Base-by-base conservation (phyloP, 2,329 filamentous ascomycete species). In the Aspergillus udagawae region DNA sequence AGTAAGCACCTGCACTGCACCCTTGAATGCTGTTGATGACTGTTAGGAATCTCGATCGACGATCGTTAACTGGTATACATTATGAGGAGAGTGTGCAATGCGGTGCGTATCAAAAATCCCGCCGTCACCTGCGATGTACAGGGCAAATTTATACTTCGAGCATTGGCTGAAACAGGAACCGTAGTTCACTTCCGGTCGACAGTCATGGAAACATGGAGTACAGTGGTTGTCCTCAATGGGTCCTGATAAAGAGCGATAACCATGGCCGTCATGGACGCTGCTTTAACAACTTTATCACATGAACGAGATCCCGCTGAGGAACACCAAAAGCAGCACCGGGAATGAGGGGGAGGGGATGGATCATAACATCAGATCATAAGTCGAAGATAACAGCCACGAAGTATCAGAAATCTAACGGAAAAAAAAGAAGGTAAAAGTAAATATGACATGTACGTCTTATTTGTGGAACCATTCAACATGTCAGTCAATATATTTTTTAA, bases 301-400 rank as follows among this genome's bases (percentile, higher is more conserved):
- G 35, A 17, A 25, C 2, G 20, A 45, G 21, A 21, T 45, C 50
- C 28, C 10, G 28, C 28, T 29, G 32, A 35, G 12, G 32, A 14
- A 17, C 12, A 1, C 12, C 14, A 35, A 64, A 61, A 60, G 62
- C 62, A 52, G 64, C 64, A 41, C 45, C 17, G 7, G 27, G 53
- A 64, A 65, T 51, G 64, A 64, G 62, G 64, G 64, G 64, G 58
- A 60, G 55, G 63, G 61, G 62, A 47, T n/a, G n/a, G n/a, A n/a
- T n/a, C 54, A 27, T 42, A 6, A 32, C 29, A 32, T 59, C 59
- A 35, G 27, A 32, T 59, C 57, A 54, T 61, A 44, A 64, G 62
- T 52, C 54, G 6, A 4, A 9, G 21, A 32, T 25, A 49, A 55
- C 54, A 58, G 49, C 42, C 38, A 41, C 38, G 51, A 44, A 27